These are phyloP conservation scores for Amylostereum chailletii DNA, from an alignment of 1,284 basidiomycete species.

Conservation along the genomic window DNA sequence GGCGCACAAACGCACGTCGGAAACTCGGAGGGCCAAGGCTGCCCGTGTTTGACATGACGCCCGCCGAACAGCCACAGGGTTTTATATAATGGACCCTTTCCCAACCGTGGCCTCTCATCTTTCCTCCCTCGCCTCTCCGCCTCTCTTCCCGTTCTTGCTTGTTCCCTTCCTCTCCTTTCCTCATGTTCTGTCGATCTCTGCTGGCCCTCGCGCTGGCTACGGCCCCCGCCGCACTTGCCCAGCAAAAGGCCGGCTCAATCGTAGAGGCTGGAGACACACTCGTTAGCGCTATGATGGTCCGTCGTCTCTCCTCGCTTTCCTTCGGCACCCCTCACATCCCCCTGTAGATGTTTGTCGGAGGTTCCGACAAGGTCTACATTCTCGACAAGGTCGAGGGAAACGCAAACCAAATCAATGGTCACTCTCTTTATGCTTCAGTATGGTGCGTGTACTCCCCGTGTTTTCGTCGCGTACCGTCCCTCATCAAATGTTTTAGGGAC, in stretches of 20 bases:
- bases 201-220: constrained; percentile 29
- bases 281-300: constrained; percentile 61
- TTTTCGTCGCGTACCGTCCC: background rate
- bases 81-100: too few relatives aligned
- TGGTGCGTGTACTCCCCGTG: constrained; percentile 15
- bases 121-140: background rate
- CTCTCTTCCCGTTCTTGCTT: background rate
- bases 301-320: constrained; percentile 3
- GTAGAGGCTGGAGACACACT: constrained; percentile 42
- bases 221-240: constrained; percentile 21
- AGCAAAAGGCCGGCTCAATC: constrained; percentile 30
- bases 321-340: background rate
- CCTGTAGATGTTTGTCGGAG: constrained; percentile 36
- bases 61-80: too few relatives aligned
- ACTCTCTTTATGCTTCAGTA: constrained; percentile 30
- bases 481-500: constrained; percentile 28
- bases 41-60: too few relatives aligned
- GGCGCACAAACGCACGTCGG: too few relatives aligned
- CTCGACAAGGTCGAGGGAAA: constrained; percentile 47
- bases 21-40: too few relatives aligned
- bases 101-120: background rate
- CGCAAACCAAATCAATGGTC: constrained; percentile 37
- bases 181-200: constrained; percentile 14
- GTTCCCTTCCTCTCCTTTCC: background rate
- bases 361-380: constrained; percentile 33